Base-by-base conservation (phyloP, 108 stramenopile genomes). In the Stephanodiscus minutulus region DNA sequence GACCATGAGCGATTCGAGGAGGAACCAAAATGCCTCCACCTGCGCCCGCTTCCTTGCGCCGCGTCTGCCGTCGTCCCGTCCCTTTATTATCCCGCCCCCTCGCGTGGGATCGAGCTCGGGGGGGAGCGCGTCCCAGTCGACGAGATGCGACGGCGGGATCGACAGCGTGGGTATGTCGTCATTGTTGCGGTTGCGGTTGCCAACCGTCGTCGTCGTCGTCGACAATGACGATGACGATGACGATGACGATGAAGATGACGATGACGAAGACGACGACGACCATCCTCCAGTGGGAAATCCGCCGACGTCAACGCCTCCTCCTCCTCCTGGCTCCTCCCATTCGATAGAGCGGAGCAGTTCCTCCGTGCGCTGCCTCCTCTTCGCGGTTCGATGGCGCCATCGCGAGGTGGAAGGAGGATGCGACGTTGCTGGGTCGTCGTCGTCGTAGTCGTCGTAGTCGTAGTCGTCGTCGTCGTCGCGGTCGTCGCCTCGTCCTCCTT, bases 11-110 rank as follows among this genome's bases (percentile, higher is more conserved):
- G 21, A 7, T 12, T 70, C 68, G 15, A 82, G 21, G 20, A 78
- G 12, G 33, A 64, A 60, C 47, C 49, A 12, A 76, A 82, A 85
- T 0, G 84, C 81, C 37, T 82, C 67, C 0, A 79, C 69, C 21
- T 78, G 77, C 1, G 25, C 41, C 37, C 77, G 62, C 33, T 82
- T 82, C 11, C 81, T 52, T 22, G 36, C 10, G 12, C 60, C 81
- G 44, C 84, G 81, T 22, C 36, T 59, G 22, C 2, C 12, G 1
- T 3, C 44, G n/a, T 33, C 22, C 17, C 48, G 53, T 29, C 33
- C 29, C 7, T 52, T 52, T 12, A n/a, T n/a, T n/a, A 74, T 43
- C 21, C 74, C 74, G 33, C 79, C 79, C 28, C 79, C 79, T 35
- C 49, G 59, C 50, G 58, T 74, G 10, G 79, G 79, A 74, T 80